phyloP scores from a whole-genome alignment of 1,139 yeast genomes.

The Pichia sp. region DNA sequence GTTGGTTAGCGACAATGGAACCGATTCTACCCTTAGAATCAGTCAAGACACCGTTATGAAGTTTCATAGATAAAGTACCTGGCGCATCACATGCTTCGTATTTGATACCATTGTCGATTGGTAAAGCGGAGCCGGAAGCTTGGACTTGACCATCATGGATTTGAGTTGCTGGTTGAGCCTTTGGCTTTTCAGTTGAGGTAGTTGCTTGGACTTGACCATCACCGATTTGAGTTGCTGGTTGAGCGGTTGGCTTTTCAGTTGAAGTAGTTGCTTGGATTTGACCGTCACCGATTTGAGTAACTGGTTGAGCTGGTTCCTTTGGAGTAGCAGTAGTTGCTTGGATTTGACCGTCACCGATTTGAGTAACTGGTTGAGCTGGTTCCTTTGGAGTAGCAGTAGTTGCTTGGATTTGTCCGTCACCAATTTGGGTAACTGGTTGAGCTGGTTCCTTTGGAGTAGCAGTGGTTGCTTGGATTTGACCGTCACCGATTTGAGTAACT shows the following conservation, averaged over 20 bases:
- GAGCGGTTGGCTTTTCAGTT: slow-evolving; percentile 25
- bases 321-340: slow-evolving; percentile 30
- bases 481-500: slow-evolving; percentile 38
- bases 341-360: slow-evolving; percentile 37
- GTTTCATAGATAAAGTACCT: slow-evolving; percentile 49
- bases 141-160: slow-evolving; percentile 48
- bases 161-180: slow-evolving; percentile 29
- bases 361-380: slow-evolving; percentile 27
- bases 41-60: slow-evolving; percentile 46
- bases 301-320: slow-evolving; percentile 16
- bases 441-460: slow-evolving; percentile 26
- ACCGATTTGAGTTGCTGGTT: slow-evolving; percentile 32
- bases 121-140: slow-evolving; percentile 34
- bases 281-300: slow-evolving; percentile 40
- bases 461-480: slow-evolving; percentile 40
- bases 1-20: slow-evolving; percentile 78
- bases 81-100: slow-evolving; percentile 44
- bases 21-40: slow-evolving; percentile 69
- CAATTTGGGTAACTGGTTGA: slow-evolving; percentile 22
- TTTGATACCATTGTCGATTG: slow-evolving; percentile 32
- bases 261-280: slow-evolving; percentile 36
- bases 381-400: slow-evolving; percentile 19
- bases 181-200: slow-evolving; percentile 19
- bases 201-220: slow-evolving; percentile 47
- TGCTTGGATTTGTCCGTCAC: slow-evolving; percentile 36